A percentile compares a stretch with the other conserved stretches of the same genome.
Conservation (phyloP, 2,329 filamentous ascomycete genomes). For the Bipolaris oryzae region DNA sequence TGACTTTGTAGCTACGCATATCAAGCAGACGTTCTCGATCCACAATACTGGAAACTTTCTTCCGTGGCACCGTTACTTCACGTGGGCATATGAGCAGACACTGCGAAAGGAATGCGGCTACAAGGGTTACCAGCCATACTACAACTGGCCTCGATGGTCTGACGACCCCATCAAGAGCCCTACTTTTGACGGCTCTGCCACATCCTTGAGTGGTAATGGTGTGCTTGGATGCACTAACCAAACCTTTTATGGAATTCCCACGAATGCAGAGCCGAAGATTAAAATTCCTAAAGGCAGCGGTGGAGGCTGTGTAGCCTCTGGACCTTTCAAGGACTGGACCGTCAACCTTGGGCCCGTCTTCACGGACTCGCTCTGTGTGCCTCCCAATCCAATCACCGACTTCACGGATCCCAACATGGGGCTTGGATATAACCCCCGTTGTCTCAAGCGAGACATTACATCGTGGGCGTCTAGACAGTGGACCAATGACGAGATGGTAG, state of each 20-base stretch:
- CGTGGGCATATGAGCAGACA: slow-evolving; percentile 37
- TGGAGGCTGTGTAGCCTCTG: slow-evolving; percentile 60
- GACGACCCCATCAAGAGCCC: slow-evolving; percentile 51
- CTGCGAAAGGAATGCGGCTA: slow-evolving; percentile 39
- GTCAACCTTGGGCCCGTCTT: slow-evolving; percentile 57
- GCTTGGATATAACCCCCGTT: slow-evolving; percentile 42
- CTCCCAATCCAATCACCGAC: slow-evolving; percentile 35
- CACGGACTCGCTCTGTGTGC: slow-evolving; percentile 39
- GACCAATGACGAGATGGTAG: slow-evolving; percentile 37
- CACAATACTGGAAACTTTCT: slow-evolving; percentile 40
- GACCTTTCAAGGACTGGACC: slow-evolving; percentile 56
- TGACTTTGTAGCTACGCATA: slow-evolving; percentile 41
- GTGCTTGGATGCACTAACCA: slow-evolving; percentile 32
- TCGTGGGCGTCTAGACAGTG: slow-evolving; percentile 32
- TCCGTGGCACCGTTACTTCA: slow-evolving; percentile 37
- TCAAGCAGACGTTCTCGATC: slow-evolving; percentile 37
- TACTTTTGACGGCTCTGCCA: slow-evolving; percentile 61
- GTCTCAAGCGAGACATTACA: slow-evolving; percentile 47
- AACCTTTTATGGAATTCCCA: slow-evolving; percentile 33
- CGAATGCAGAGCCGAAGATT: slow-evolving; percentile 30
- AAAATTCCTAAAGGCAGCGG: slow-evolving; percentile 57
- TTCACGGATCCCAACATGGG: slow-evolving; percentile 34
- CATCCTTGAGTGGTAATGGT: slow-evolving; percentile 55
- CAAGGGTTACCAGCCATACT: slow-evolving; percentile 40
- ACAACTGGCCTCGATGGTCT: slow-evolving; percentile 38